Percentiles rank a stretch among this genome's conserved stretches.
phyloP scores from a whole-genome alignment of 441 rosid species.

The Populus tomentosa region DNA sequence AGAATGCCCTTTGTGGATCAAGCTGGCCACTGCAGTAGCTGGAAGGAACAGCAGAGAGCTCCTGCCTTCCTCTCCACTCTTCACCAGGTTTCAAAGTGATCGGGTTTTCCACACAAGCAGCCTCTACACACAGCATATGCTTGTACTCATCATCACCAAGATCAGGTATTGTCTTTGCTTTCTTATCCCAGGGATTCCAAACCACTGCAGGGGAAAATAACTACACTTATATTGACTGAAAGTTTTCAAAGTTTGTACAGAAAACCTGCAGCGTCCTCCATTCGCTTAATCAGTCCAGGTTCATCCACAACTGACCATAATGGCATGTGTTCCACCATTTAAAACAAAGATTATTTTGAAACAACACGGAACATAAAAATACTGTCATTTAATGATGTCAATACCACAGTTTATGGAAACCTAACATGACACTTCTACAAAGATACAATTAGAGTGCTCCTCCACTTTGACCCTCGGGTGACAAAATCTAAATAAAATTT shows the following conservation, averaged over 20 bases:
- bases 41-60: slow-evolving; percentile 83
- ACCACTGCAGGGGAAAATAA: slow-evolving; percentile 49
- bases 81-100: slow-evolving; percentile 90
- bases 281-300: not conserved
- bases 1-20: slow-evolving; percentile 62
- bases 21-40: slow-evolving; percentile 96
- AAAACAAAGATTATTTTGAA: not conserved
- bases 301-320: not conserved
- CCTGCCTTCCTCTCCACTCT: slow-evolving; percentile 94
- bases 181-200: slow-evolving; percentile 99
- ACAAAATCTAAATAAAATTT: not conserved
- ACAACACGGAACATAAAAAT: not conserved
- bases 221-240: not conserved
- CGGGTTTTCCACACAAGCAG: slow-evolving; percentile 80
- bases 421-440: not conserved
- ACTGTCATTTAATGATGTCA: not conserved
- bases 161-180: slow-evolving; percentile 73
- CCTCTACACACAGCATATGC: slow-evolving; percentile 87
- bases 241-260: not conserved
- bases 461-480: not conserved
- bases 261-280: not conserved
- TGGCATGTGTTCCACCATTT: not conserved
- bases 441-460: not conserved
- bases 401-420: not conserved
- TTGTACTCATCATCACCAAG: slow-evolving; percentile 92